These are phyloP conservation scores for Mytilinidion resinicola DNA, from an alignment of 495 filamentous ascomycete species.

Conservation along the genomic window DNA sequence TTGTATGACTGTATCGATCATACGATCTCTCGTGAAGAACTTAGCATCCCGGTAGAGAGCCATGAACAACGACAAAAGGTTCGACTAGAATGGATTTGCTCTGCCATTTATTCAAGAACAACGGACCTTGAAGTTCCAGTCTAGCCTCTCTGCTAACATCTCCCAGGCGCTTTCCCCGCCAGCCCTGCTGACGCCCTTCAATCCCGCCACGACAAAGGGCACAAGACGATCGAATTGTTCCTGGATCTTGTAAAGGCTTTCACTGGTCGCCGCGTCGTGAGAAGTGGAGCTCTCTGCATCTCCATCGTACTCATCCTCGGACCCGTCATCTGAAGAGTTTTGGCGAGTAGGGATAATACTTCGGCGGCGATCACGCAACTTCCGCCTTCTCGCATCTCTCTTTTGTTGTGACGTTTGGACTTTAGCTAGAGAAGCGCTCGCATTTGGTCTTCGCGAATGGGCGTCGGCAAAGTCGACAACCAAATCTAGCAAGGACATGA, in stretches of 20 bases:
- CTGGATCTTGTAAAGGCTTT: constrained; percentile 36
- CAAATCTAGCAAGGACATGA: constrained; percentile 41
- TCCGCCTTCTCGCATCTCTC: constrained; percentile 12
- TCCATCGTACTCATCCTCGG: constrained; percentile 25
- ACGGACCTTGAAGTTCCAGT: constrained; percentile 21
- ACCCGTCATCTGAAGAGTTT: constrained; percentile 1
- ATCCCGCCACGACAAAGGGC: constrained; percentile 41
- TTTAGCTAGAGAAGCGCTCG: neutral
- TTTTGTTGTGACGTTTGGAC: neutral
- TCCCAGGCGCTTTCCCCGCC: constrained; percentile 46
- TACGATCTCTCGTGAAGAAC: too few species aligned
- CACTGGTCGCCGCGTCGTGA: constrained; percentile 30
- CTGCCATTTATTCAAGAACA: too few species aligned
- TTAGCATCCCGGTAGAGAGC: too few species aligned
- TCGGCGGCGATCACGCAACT: constrained; percentile 24
- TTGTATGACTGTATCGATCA: too few species aligned
- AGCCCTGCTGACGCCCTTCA: constrained; percentile 44
- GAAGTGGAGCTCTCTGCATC: constrained; percentile 20
- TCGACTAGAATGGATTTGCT: too few species aligned
- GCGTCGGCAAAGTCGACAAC: constrained; percentile 47
- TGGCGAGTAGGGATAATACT: constrained; percentile 13
- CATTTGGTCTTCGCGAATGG: constrained; percentile 4
- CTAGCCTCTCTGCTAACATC: constrained; percentile 46
- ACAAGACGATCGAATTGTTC: constrained; percentile 41
- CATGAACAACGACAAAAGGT: too few species aligned